Conservation (phyloP, 805 yeast species). For the Yamadazyma nakazawae region DNA sequence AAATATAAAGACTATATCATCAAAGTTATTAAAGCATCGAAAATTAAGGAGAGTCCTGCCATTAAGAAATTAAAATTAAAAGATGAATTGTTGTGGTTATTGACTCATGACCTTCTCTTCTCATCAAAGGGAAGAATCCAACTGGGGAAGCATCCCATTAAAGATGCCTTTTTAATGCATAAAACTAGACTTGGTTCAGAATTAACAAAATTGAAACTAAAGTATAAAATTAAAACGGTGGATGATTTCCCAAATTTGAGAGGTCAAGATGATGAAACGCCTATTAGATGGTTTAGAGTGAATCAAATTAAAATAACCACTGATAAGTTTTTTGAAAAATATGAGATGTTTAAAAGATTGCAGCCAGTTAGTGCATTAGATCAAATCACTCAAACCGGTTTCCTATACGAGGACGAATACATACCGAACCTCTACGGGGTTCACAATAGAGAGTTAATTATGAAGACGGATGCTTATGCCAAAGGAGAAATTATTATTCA, state of each 20-base stretch:
- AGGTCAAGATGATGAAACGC: constrained; percentile 53
- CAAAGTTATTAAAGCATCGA: constrained; percentile 62
- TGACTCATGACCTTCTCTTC: constrained; percentile 79
- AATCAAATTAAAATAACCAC: constrained; percentile 56
- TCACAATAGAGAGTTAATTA: constrained; percentile 69
- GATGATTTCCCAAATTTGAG: constrained; percentile 40
- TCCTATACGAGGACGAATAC: constrained; percentile 67
- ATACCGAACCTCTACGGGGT: constrained; percentile 80
- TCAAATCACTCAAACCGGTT: constrained; percentile 41
- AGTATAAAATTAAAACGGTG: constrained; percentile 57
- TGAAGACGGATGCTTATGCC: constrained; percentile 64
- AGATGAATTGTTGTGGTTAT: constrained; percentile 53
- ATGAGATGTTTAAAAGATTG: constrained; percentile 39
- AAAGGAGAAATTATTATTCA: constrained; percentile 84
- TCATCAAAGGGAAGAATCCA: constrained; percentile 78
- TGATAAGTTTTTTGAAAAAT: constrained; percentile 35
- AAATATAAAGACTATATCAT: constrained; percentile 64
- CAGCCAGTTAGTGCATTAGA: constrained; percentile 41
- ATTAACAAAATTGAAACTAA: constrained; percentile 70
- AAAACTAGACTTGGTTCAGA: constrained; percentile 84
- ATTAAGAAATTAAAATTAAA: constrained; percentile 44
- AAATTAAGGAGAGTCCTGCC: constrained; percentile 52
- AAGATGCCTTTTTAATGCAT: constrained; percentile 73
- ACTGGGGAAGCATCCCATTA: constrained; percentile 83
- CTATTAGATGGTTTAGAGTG: constrained; percentile 76